Percentiles rank a stretch among this genome's conserved stretches.
Conservation (phyloP, 2,329 filamentous ascomycete genomes). For the Aspergillus pseudonomiae region DNA sequence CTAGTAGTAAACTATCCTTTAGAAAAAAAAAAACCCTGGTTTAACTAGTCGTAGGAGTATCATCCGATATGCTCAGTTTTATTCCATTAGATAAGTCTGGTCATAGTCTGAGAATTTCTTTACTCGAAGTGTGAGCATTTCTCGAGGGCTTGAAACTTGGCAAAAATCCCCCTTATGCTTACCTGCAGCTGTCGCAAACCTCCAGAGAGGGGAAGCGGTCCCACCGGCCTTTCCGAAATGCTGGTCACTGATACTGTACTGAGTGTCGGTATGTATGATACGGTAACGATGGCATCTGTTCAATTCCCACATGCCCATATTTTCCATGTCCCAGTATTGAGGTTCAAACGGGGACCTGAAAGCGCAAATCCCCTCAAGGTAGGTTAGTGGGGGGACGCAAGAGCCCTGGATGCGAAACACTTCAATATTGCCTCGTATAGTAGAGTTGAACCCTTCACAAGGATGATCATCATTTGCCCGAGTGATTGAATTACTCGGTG, state of each 20-base stretch:
- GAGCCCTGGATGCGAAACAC: background rate
- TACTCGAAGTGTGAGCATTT: background rate
- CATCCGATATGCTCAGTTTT: background rate
- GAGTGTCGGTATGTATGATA: background rate
- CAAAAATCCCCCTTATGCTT: slow-evolving; percentile 1
- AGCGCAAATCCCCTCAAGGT: background rate
- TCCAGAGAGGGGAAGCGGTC: slow-evolving; percentile 15
- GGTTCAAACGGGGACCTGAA: background rate
- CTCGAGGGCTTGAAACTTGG: background rate
- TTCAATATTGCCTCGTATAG: background rate
- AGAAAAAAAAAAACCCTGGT: background rate
- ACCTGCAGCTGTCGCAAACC: slow-evolving; percentile 20
- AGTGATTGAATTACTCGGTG: background rate
- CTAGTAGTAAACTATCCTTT: background rate
- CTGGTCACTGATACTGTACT: slow-evolving; percentile 15
- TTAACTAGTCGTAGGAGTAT: too few species aligned
- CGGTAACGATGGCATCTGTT: background rate
- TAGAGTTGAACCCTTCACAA: background rate
- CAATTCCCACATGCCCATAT: background rate
- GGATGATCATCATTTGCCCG: background rate
- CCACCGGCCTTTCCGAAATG: slow-evolving; percentile 22
- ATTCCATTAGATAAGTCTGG: background rate
- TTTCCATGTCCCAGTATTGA: background rate
- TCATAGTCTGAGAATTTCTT: background rate
- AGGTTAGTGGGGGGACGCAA: background rate